Conservation (phyloP, 2,329 filamentous ascomycete genomes). For the Coniochaeta sp. region DNA sequence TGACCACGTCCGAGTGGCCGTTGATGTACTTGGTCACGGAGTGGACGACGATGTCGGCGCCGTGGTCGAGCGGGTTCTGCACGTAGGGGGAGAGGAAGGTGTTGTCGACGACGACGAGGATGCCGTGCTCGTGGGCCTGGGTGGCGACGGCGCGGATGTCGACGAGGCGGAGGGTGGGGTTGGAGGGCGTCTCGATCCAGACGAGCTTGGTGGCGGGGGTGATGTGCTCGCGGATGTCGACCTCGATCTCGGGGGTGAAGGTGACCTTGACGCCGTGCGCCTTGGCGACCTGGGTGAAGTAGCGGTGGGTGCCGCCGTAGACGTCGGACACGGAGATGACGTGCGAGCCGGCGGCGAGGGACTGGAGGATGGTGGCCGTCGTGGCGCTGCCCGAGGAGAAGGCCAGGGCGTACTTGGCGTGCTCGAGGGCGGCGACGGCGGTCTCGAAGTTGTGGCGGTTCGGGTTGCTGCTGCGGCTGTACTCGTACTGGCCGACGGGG, state of each 20-base stretch:
- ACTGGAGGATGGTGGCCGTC: conserved; percentile 89
- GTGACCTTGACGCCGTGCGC: conserved; percentile 92
- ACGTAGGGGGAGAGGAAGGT: conserved; percentile 96
- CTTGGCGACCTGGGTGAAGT: conserved; percentile 96
- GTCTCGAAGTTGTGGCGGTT: conserved; percentile 93
- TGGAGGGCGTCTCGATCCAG: conserved; percentile 95
- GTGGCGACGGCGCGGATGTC: conserved; percentile 83
- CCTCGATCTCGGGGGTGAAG: conserved; percentile 87
- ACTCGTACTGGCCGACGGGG: conserved; percentile 86
- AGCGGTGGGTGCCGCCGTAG: conserved; percentile 95
- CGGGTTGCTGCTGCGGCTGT: conserved; percentile 87
- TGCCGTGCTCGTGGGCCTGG: conserved; percentile 78
- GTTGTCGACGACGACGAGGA: conserved; percentile 98
- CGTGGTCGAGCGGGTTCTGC: conserved; percentile 91
- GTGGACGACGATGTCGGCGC: conserved; percentile 94
- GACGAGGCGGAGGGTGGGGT: conserved; percentile 87
- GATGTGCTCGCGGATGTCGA: conserved; percentile 80
- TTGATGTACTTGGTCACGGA: conserved; percentile 99
- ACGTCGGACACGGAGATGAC: conserved; percentile 96
- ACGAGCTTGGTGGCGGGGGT: conserved; percentile 84
- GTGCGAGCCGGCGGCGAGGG: conserved; percentile 82
- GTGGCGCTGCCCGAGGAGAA: conserved; percentile 93
- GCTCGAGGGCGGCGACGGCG: conserved; percentile 85
- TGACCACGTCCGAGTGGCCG: conserved; percentile 92
- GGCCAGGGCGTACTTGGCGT: conserved; percentile 85